Evolutionary conservation across 495 filamentous ascomycete genomes (phyloP), one percentile per base, ranked within the genome.

Genomic region (Aspergillus bertholletiae): DNA sequence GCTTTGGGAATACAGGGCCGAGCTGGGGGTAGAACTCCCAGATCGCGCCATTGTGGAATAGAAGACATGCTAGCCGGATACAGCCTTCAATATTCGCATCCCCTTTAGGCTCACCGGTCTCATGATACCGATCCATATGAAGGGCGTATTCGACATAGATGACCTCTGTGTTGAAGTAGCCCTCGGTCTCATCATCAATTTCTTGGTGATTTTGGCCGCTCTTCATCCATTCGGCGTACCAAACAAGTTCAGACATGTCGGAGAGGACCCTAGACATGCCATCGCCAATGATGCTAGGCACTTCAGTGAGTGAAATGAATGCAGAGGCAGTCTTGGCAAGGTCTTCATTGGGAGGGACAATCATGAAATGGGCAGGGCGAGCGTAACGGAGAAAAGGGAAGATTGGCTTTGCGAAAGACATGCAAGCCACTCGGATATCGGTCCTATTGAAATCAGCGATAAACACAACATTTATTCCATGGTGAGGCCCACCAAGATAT

Each of bases 41-140:
- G 55, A 76, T 74, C 30, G 65, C 65, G 32, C 62, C 74, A 59
- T 76, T 78, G 63, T 78, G 75, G 65, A 73, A 78, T 6, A 75
- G 54, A 2, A 78, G 65, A 41, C 70, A 70, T 18, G 73, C 74
- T 8, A 76, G 67, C 18, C 75, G 75, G 23, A 65, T 63, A 54
- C 71, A 72, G 46, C 75, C 75, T 51, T 76, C 73, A 58, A 76
- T 74, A 7, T 68, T 68, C 54, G 70, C 66, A 53, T 78, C 75
- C 9, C 82, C 83, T 49, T 79, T 81, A 9, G 83, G 75, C 15
- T 81, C 82, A 39, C 84, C 84, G 48, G 82, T 84, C 28, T 83
- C 69, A 0, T 81, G 85, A 59, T 85, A 88, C 11, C 75, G 73
- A 52, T 76, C 75, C 43, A 48, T 53, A 52, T 74, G 68, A 2